These are phyloP conservation scores for Gloeopeniophorella convolvens DNA, from an alignment of 768 basidiomycete species.

Conservation along the genomic window DNA sequence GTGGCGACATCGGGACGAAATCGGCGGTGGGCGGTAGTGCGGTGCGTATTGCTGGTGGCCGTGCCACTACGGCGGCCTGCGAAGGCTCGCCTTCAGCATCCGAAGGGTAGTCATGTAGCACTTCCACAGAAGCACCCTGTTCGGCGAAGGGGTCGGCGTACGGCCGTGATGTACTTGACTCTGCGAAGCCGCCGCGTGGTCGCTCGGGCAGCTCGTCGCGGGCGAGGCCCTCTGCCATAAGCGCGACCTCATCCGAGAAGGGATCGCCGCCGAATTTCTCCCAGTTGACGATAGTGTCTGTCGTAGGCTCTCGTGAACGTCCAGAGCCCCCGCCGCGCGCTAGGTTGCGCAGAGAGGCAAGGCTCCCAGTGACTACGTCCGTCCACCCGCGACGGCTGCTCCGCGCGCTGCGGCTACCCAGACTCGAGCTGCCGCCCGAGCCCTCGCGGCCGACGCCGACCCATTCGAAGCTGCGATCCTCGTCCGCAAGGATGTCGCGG, in stretches of 20 bases:
- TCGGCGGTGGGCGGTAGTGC: constrained; percentile 24
- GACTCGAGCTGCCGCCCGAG: constrained; percentile 17
- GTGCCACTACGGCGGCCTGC: not conserved
- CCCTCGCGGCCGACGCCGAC: constrained; percentile 22
- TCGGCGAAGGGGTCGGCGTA: constrained; percentile 45
- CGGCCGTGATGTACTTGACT: constrained; percentile 18
- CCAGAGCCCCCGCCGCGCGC: constrained; percentile 4
- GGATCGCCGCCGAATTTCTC: constrained; percentile 33
- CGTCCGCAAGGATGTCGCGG: constrained; percentile 73
- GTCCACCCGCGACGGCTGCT: constrained; percentile 9
- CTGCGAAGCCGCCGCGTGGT: not conserved
- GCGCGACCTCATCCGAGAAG: constrained; percentile 39
- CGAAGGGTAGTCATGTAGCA: constrained; percentile 5
- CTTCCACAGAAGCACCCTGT: not conserved
- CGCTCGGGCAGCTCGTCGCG: constrained; percentile 9
- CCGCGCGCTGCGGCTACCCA: constrained; percentile 1
- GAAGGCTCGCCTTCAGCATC: constrained; percentile 20
- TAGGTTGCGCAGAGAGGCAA: constrained; percentile 13
- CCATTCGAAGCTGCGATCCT: constrained; percentile 45
- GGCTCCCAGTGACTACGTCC: constrained; percentile 19
- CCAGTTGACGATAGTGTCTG: constrained; percentile 1
- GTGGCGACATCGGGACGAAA: constrained; percentile 31
- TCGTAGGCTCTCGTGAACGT: constrained; percentile 6
- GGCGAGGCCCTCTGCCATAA: constrained; percentile 23
- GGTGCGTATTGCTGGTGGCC: constrained; percentile 5